Conservation (phyloP, 345 rosid genomes). For the Aethionema arabicum region DNA sequence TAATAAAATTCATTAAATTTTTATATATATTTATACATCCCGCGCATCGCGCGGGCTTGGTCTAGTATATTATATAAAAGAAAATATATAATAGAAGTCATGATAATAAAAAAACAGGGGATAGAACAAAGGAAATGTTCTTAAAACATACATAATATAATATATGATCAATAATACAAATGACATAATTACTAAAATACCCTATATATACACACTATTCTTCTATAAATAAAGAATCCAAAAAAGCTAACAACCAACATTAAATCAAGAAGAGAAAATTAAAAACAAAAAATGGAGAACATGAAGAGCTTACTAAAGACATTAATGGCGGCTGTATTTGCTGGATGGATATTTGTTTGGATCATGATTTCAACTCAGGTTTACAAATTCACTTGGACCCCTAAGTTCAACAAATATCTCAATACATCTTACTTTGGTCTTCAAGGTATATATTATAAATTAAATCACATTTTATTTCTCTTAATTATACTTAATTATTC, state of each 20-base stretch:
- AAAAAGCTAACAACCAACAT: constrained; percentile 6
- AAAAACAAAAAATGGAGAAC: constrained; percentile 15
- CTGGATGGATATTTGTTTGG: constrained; percentile 60
- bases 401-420: constrained; percentile 39
- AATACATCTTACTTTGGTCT: constrained; percentile 53
- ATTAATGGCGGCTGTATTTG: constrained; percentile 38
- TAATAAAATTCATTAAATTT: too few relatives aligned
- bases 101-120: constrained; percentile 3
- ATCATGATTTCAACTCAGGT: constrained; percentile 49
- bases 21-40: too few relatives aligned
- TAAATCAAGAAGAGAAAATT: background rate
- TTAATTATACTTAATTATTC: too few relatives aligned
- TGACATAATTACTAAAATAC: background rate
- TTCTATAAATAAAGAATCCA: constrained; percentile 20
- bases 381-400: constrained; percentile 44
- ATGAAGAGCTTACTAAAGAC: constrained; percentile 33
- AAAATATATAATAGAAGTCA: background rate
- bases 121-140: background rate
- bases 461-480: too few relatives aligned
- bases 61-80: too few relatives aligned
- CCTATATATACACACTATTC: background rate
- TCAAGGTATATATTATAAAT: constrained; percentile 45
- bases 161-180: background rate
- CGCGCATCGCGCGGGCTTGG: too few relatives aligned
- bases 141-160: background rate